phyloP scores from a whole-genome alignment of 2,329 filamentous ascomycete genomes.

The Claviceps sp. region DNA sequence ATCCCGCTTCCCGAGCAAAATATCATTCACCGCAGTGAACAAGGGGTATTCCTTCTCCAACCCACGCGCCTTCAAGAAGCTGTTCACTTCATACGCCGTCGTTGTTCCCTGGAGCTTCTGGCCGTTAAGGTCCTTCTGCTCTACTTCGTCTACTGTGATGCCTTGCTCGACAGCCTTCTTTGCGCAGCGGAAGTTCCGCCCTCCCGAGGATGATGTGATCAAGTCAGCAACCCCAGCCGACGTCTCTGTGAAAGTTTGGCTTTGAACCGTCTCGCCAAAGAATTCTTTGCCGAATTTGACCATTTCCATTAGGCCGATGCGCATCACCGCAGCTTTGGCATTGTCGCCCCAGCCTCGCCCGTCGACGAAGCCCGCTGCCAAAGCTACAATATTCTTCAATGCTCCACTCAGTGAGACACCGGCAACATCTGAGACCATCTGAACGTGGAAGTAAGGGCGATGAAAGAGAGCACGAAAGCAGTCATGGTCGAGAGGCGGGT shows the following conservation, averaged over 20 bases:
- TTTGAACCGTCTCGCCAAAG: slow-evolving; percentile 69
- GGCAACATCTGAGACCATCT: slow-evolving; percentile 87
- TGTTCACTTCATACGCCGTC: slow-evolving; percentile 83
- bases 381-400: slow-evolving; percentile 90
- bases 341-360: slow-evolving; percentile 97
- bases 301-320: slow-evolving; percentile 90
- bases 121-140: slow-evolving; percentile 80
- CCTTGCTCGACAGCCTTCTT: slow-evolving; percentile 74
- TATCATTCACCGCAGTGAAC: slow-evolving; percentile 76
- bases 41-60: slow-evolving; percentile 77
- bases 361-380: slow-evolving; percentile 90
- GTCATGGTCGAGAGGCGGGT: slow-evolving; percentile 73
- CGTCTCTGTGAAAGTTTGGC: slow-evolving; percentile 90
- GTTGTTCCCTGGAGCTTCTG: slow-evolving; percentile 93
- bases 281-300: slow-evolving; percentile 91
- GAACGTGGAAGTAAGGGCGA: slow-evolving; percentile 93
- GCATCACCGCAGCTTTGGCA: slow-evolving; percentile 97
- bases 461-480: slow-evolving; percentile 82
- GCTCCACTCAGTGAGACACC: slow-evolving; percentile 90
- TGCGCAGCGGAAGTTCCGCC: slow-evolving; percentile 87
- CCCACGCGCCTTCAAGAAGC: slow-evolving; percentile 67
- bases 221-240: slow-evolving; percentile 90
- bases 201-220: slow-evolving; percentile 85
- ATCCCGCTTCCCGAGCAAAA: slow-evolving; percentile 61
- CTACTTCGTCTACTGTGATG: slow-evolving; percentile 72